Evolutionary conservation across 192 early-diverging fungal species (phyloP), one percentile per base, ranked within the genome.

Genomic region (Backusella luteola): DNA sequence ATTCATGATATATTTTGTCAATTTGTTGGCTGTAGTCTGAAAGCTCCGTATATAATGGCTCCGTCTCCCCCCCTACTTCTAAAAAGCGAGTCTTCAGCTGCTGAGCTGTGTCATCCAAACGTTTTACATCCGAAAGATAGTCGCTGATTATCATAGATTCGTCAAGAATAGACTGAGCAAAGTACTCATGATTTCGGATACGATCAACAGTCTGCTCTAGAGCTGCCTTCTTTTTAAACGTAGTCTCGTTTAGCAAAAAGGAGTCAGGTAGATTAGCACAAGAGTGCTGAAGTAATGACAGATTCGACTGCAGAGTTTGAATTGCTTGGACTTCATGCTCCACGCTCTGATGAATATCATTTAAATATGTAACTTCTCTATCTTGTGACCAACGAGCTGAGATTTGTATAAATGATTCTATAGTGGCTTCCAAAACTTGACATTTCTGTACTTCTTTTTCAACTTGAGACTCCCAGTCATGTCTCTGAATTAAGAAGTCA

Each of bases 81-180:
- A 63, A 63, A 29, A 63, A 63, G 23, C 23, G 56, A 12, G 56
- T 29, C n/a, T 63, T 29, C 26, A 63, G 3, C 5, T 23, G 29
- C 21, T 29, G 23, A 29, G 56, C 56, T 14, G 56, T 63, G 9
- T 29, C 7, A 63, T 63, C 8, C 23, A 26, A 29, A 8, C 12
- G 6, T 4, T 63, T 63, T 4, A 29, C 4, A 12, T 63, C 7
- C 8, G 23, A 63, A 29, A 63, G 8, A 63, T 63, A 29, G 4
- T 11, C 12, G 11, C 11, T 63, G 56, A 63, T 29, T 3, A 63
- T 26, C 23, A 26, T 63, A 29, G 56, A 63, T 4, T 63, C 11
- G 14, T 29, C 56, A 29, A 63, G 56, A 63, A 63, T 63, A 63
- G 56, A 63, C 56, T 63, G 56, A 63, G 56, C 56, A 63, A 63